Evolutionary conservation across 805 yeast genomes (phyloP).

Genomic region (Trichomonascus vanleenenianus): DNA sequence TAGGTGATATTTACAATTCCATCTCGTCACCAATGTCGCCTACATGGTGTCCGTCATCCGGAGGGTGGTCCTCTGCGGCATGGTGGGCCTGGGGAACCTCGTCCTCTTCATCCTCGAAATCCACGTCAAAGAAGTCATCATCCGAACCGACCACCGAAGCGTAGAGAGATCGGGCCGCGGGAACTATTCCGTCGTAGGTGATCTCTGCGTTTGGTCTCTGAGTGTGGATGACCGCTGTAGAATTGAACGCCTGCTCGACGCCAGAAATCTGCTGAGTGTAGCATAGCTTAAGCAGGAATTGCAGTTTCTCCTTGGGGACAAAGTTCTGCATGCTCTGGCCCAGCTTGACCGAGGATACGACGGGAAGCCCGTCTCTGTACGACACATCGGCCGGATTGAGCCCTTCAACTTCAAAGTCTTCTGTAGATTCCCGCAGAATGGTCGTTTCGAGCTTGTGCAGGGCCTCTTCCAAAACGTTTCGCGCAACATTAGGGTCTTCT

Average conservation of each 20-base stretch:
- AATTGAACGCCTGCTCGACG: slow-evolving; percentile 8
- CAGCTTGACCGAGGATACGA: slow-evolving; percentile 71
- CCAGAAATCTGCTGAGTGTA: slow-evolving; percentile 42
- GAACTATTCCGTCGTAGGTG: slow-evolving; percentile 83
- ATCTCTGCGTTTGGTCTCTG: slow-evolving; percentile 41
- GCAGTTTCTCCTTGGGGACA: slow-evolving; percentile 68
- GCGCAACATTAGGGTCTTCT: slow-evolving; percentile 53
- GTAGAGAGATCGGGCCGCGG: slow-evolving; percentile 71
- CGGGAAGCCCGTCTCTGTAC: slow-evolving; percentile 52
- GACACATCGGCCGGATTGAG: slow-evolving; percentile 49
- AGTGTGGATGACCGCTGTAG: slow-evolving; percentile 3
- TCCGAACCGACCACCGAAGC: slow-evolving; percentile 80
- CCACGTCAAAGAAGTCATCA: slow-evolving; percentile 94
- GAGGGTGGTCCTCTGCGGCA: slow-evolving; percentile 6
- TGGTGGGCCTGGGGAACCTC: slow-evolving; percentile 21
- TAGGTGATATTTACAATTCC: slow-evolving; percentile 14
- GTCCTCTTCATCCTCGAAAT: slow-evolving; percentile 90
- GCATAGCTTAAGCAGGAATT: slow-evolving; percentile 51
- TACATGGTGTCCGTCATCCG: slow-evolving; percentile 11
- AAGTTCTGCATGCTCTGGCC: slow-evolving; percentile 82
- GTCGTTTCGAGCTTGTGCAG: slow-evolving; percentile 70
- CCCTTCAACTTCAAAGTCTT: slow-evolving; percentile 47
- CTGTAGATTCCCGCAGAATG: slow-evolving; percentile 69
- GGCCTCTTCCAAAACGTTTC: slow-evolving; percentile 73
- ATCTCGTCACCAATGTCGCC: slow-evolving; percentile 22